Percentiles rank a stretch among this genome's conserved stretches.
These are phyloP conservation scores for Saccharomyces hybrid DNA, from an alignment of 1,139 yeast genomes.

Conservation along the genomic window DNA sequence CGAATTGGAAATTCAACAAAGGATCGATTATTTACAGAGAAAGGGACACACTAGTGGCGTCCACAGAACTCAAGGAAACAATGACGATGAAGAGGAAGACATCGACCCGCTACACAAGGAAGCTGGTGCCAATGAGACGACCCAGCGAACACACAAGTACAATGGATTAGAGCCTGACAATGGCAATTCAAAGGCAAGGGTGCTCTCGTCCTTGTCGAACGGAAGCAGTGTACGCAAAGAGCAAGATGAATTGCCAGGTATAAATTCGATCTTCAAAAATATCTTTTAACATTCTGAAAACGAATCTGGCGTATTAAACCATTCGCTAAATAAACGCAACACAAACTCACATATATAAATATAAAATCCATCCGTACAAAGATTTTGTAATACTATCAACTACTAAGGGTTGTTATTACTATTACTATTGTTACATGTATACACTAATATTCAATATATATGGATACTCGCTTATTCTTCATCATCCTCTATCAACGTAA, in stretches of 20 bases:
- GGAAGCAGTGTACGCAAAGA: neutral
- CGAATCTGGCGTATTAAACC: neutral
- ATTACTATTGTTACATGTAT: neutral
- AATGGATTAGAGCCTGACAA: neutral
- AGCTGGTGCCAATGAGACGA: neutral
- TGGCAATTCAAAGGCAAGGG: neutral
- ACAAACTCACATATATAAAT: neutral
- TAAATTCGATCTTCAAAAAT: constrained; percentile 24
- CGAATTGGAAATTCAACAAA: constrained; percentile 62
- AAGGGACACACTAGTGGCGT: constrained; percentile 7
- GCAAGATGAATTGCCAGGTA: constrained; percentile 18
- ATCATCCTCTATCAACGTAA: neutral
- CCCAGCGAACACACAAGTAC: neutral
- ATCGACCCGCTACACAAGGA: neutral
- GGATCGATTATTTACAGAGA: constrained; percentile 47
- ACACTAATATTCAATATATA: neutral
- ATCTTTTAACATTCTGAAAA: constrained; percentile 5
- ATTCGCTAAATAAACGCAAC: neutral
- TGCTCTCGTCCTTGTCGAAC: neutral
- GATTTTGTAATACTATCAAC: neutral
- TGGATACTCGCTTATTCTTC: neutral
- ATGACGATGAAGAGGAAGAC: neutral
- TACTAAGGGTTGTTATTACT: neutral
- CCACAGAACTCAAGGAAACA: constrained; percentile 1
- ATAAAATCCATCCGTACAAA: neutral